Base-by-base conservation (phyloP, 192 early-diverging fungal species). In the Thoreauomyces humboldtii region DNA sequence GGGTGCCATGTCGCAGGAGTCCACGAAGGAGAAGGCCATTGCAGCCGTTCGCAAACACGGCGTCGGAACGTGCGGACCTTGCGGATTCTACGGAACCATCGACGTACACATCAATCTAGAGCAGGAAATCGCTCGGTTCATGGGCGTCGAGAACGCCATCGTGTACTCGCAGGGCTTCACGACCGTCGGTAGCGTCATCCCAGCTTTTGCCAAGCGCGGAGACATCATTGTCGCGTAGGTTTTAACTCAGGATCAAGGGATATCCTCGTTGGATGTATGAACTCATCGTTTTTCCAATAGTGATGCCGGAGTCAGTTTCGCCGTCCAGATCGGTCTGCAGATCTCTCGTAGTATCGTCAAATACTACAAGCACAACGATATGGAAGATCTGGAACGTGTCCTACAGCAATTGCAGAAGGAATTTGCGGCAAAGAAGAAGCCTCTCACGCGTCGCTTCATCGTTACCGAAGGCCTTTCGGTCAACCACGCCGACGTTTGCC, bases 51-150 rank as follows among this genome's bases (percentile, higher is more conserved):
- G 85, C 71, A 90, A 91, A 67, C 96, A 98, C 71, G 96, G 96
- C 41, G 92, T 98, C 34, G 96, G 96, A 17, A 88, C 93, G 9
- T 98, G 96, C 71, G 94, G 94, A 5, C 94, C 94, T 7, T 91
- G 91, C 1, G 95, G 94, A 17, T 96, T 98, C 69, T 98, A 96
- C 65, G 94, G 93, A 46, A 95, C 93, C 2, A 77, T 81, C 43
- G 96, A 98, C 77, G 93, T 98, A 12, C 96, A 98, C 59, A 90
- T 93, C 82, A 86, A 95, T 52, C 76, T 98, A 24, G 96, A 98
- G 75, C 79, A 82, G 56, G 84, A 88, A 37, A 72, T 98, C 48
- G 92, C 93, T 11, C 77, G 78, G 3, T 95, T 95, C 61, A 73
- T 95, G 25, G 93, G 93, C 4, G 83, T 86, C 46, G 91, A 93